A percentile compares a stretch with the other conserved stretches of the same genome.
phyloP scores from a whole-genome alignment of 306 rosid genomes.

The Mimosa bimucronata region DNA sequence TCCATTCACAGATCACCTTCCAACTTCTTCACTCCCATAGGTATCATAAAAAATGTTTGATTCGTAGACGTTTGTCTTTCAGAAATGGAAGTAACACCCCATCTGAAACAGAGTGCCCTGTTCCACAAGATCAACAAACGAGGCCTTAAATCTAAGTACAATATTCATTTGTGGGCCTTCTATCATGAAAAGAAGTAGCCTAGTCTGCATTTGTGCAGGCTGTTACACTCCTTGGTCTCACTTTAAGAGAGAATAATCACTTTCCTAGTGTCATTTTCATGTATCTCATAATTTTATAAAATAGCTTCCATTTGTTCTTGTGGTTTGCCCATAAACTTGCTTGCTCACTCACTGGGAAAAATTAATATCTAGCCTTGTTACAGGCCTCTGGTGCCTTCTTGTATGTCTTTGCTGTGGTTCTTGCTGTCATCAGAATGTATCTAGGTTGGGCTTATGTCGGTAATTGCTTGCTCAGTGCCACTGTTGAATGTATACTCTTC shows the following conservation, averaged over 20 bases:
- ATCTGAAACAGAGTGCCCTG: conserved; percentile 79
- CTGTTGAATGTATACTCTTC: conserved; percentile 77
- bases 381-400: not conserved
- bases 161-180: not conserved
- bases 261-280: not conserved
- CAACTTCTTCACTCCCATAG: not conserved
- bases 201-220: not conserved
- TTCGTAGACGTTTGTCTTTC: conserved; percentile 35
- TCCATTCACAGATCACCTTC: conserved; percentile 11
- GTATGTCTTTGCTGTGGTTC: conserved; percentile 58
- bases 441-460: conserved; percentile 98
- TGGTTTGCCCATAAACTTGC: not conserved
- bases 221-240: too few species aligned
- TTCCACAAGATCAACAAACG: conserved; percentile 69
- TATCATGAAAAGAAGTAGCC: not conserved
- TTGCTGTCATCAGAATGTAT: conserved; percentile 90
- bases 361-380: too few species aligned
- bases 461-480: conserved; percentile 92
- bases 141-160: not conserved
- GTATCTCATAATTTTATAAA: not conserved
- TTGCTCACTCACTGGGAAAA: too few species aligned
- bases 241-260: too few species aligned
- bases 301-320: not conserved
- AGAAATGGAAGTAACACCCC: conserved; percentile 52
- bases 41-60: not conserved